Evolutionary conservation across 768 basidiomycete genomes (phyloP).

Genomic region (Hericium rajendrae): DNA sequence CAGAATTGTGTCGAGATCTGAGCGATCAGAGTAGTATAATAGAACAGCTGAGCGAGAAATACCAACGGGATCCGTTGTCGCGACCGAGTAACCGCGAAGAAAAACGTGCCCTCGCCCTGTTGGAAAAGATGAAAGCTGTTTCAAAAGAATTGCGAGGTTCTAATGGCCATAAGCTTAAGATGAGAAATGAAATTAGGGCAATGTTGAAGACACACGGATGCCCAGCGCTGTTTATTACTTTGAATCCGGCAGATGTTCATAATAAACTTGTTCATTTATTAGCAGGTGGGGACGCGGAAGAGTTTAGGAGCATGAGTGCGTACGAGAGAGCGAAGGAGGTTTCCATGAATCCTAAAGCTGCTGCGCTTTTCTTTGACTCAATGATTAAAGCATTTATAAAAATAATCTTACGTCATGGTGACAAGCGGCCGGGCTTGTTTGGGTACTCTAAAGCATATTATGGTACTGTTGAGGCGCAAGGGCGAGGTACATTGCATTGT

Average conservation of each 20-base stretch:
- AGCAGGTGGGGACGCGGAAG: no score
- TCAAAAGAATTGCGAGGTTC: not conserved
- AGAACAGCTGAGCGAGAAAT: not conserved
- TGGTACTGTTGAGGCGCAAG: slow-evolving; percentile 25
- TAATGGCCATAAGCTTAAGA: not conserved
- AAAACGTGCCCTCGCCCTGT: not conserved
- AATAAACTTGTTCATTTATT: no score
- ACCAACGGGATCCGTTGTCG: not conserved
- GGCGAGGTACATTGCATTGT: slow-evolving; percentile 22
- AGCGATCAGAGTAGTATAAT: no score
- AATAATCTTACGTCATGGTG: slow-evolving; percentile 6
- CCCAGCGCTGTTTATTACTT: not conserved
- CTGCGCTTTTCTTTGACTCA: slow-evolving; percentile 32
- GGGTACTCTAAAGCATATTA: slow-evolving; percentile 27
- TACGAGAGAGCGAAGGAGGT: no score
- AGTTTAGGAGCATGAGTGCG: no score
- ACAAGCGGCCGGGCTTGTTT: slow-evolving; percentile 21
- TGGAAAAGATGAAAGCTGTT: not conserved
- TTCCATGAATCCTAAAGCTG: no score
- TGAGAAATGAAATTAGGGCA: not conserved
- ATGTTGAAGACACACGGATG: not conserved
- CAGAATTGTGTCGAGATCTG: not conserved
- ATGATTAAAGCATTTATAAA: slow-evolving; percentile 29
- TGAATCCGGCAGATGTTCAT: slow-evolving; percentile 26
- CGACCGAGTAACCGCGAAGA: not conserved